These are phyloP conservation scores for Hericium rajendrae DNA, from an alignment of 768 basidiomycete species.

Conservation along the genomic window DNA sequence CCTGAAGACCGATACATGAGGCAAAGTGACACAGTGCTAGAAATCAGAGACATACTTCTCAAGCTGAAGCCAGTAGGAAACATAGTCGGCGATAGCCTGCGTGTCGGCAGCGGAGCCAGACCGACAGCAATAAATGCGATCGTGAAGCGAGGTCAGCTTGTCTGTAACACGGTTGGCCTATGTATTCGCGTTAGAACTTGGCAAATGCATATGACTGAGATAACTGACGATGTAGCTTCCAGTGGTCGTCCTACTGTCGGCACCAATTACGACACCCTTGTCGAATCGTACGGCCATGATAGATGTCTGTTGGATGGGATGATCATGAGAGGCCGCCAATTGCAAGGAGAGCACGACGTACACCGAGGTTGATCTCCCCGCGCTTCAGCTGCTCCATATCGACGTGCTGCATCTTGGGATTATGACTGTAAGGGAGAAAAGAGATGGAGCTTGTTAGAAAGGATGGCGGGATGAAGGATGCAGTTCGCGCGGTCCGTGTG, in stretches of 20 bases:
- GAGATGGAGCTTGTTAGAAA: constrained; percentile 20
- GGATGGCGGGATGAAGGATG: constrained; percentile 5
- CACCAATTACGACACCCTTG: constrained; percentile 90
- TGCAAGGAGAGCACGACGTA: constrained; percentile 33
- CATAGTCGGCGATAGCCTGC: constrained; percentile 88
- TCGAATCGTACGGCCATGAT: constrained; percentile 99
- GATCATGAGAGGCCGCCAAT: not conserved
- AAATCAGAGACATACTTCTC: constrained; percentile 46
- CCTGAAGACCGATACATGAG: constrained; percentile 23
- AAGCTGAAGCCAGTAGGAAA: constrained; percentile 70
- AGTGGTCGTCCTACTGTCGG: constrained; percentile 94
- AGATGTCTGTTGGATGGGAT: constrained; percentile 58
- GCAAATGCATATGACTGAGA: not conserved
- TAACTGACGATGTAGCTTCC: constrained; percentile 85
- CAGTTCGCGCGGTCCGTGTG: constrained; percentile 10
- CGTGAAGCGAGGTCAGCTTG: constrained; percentile 93
- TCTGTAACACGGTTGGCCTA: constrained; percentile 98
- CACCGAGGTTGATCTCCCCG: constrained; percentile 96
- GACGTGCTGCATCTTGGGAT: constrained; percentile 44
- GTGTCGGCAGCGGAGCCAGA: constrained; percentile 98
- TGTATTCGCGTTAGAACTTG: not conserved
- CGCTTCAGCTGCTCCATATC: constrained; percentile 84
- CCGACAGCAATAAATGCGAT: constrained; percentile 98
- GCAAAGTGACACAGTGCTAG: not conserved
- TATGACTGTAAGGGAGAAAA: constrained; percentile 27